Base-by-base conservation (phyloP, 2,329 filamentous ascomycete genomes). In the Alternaria infectoria region DNA sequence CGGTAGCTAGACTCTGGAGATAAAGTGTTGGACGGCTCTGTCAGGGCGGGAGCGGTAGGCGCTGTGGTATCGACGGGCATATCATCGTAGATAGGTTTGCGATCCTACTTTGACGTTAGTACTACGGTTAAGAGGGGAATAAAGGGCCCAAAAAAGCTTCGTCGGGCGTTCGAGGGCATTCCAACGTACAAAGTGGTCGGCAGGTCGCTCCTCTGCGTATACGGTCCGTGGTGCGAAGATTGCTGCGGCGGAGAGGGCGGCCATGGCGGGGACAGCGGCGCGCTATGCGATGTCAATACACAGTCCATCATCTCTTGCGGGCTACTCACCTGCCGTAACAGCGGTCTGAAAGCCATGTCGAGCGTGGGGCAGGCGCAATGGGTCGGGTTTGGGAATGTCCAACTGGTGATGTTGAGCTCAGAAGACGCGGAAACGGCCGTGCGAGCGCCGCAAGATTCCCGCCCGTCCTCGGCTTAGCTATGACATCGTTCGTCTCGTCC, bases 31-130 rank as follows among this genome's bases (percentile, higher is more conserved):
- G 66, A 64, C 59, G 81, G 75, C 44, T 64, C 57, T 40, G 68
- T 65, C 17, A 71, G 70, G 60, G 79, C 77, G 55, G 79, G 79
- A 73, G 76, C 76, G 68, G 79, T 70, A 66, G 79, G 79, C 74
- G 76, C 77, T 68, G 79, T 70, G 69, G 74, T 69, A 69, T 78
- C 59, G 71, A 82, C 75, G 62, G 81, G 75, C 46, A 74, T 58
- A 78, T 90, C 86, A 81, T 95, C 92, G 86, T 96, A 96, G 82
- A 96, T 96, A 69, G 93, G 90, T 73, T 85, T 84, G 69, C 83
- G 83, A 72, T 74, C 64, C 67, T 73, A 57, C 66, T 30, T 15
- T 43, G 12, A 30, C 54, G 28, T 57, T 40, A 57, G 61, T 36
- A n/a, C 57, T 30, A 25, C 19, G 13, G 8, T 25, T 5, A 6